A percentile compares a stretch with the other conserved stretches of the same genome.
These are phyloP conservation scores for Schizosaccharomyces pombe DNA, from an alignment of 805 yeast genomes.

Conservation along the genomic window DNA sequence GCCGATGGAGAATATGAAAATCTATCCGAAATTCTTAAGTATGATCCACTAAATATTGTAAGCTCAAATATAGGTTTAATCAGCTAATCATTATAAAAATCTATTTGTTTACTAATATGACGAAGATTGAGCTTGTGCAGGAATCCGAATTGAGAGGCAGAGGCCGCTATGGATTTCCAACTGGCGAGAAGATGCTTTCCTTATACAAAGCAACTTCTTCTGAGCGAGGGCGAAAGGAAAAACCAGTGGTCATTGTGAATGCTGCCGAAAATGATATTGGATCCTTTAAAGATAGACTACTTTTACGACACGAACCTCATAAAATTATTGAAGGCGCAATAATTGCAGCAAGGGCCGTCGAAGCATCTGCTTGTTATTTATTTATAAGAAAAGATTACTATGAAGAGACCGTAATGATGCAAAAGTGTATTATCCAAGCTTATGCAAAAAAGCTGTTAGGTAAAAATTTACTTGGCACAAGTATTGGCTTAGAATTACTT, in stretches of 20 bases:
- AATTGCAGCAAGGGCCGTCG: conserved; percentile 76
- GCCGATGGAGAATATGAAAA: background rate
- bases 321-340: conserved; percentile 81
- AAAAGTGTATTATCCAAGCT: conserved; percentile 69
- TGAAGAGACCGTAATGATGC: conserved; percentile 52
- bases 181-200: background rate
- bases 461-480: conserved; percentile 68
- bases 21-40: background rate
- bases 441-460: conserved; percentile 61
- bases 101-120: background rate
- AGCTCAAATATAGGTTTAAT: background rate
- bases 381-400: conserved; percentile 80
- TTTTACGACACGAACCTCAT: conserved; percentile 77
- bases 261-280: conserved; percentile 95
- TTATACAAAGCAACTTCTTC: too few species aligned
- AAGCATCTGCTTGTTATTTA: conserved; percentile 78
- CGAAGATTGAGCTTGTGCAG: background rate
- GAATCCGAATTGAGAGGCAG: background rate
- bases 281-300: conserved; percentile 79
- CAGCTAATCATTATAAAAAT: background rate
- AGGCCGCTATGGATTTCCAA: background rate
- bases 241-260: conserved; percentile 40
- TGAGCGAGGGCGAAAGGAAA: background rate
- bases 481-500: conserved; percentile 60
- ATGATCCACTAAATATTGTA: background rate